Evolutionary conservation across 2,329 filamentous ascomycete genomes (phyloP).

Genomic region (Talaromyces piceae): DNA sequence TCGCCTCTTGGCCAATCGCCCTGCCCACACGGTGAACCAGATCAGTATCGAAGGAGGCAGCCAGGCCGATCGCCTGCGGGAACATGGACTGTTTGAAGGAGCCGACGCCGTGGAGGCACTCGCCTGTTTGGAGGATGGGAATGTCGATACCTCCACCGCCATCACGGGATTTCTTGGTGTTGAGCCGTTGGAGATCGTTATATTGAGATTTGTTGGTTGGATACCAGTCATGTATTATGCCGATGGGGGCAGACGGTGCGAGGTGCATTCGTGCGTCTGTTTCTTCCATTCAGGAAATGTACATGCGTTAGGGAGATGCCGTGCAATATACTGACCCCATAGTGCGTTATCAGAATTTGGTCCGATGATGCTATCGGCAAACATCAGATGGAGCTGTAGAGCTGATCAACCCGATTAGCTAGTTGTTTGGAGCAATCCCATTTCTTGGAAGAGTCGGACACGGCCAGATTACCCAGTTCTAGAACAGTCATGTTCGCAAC

Average conservation of each 20-base stretch:
- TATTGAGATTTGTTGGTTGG: constrained; percentile 38
- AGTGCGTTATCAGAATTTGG: constrained; percentile 32
- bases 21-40: constrained; percentile 36
- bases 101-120: constrained; percentile 40
- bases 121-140: constrained; percentile 38
- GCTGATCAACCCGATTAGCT: no score
- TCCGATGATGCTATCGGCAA: constrained; percentile 37
- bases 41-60: constrained; percentile 37
- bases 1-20: constrained; percentile 38
- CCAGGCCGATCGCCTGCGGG: constrained; percentile 36
- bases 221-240: constrained; percentile 40
- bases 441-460: no score
- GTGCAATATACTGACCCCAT: no score
- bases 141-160: no score
- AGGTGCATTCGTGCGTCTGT: constrained; percentile 28
- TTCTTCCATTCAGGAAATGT: background rate
- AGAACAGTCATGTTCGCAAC: constrained; percentile 1
- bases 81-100: constrained; percentile 43
- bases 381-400: constrained; percentile 40
- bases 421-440: no score
- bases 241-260: constrained; percentile 33
- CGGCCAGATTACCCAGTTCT: background rate
- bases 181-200: constrained; percentile 35
- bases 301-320: background rate
- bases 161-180: constrained; percentile 30